Evolutionary conservation across 495 filamentous ascomycete species (phyloP), one percentile per base, ranked within the genome.

Genomic region (Haplographium delicatum): DNA sequence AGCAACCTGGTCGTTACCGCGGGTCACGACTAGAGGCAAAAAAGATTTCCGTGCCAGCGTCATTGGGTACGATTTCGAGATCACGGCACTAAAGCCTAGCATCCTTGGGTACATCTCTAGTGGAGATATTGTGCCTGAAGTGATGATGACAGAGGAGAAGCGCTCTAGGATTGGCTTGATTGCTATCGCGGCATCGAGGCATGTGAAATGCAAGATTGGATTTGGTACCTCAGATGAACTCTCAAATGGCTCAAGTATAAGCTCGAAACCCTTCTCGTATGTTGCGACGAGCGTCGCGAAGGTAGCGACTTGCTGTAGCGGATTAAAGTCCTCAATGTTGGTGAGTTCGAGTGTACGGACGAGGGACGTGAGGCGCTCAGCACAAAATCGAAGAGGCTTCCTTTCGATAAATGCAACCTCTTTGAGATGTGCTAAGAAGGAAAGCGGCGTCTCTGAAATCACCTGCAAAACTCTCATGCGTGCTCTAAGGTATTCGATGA

Each of bases 21-120:
- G 79, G 2, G 93, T 97, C 9, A 99, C 89, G 58, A 99, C 90
- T 85, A 99, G 91, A 2, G 94, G 94, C 15, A 96, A 68, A 78
- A 99, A 99, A 35, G 91, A 95, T 34, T 85, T 79, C n/a, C 94
- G 79, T 1, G 91, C 91, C 15, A 99, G 80, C 0, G 94, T 96
- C 91, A 99, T 97, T 54, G 78, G 80, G 71, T 97, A 99, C 1
- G 94, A 97, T 64, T 97, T 89, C 62, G 96, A 89, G 25, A 97
- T 82, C 13, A 96, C 91, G 9, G 89, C 85, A 2, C 72, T 75
- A 68, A 99, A 99, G 35, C 84, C 86, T 8, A 99, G 81, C 93
- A 99, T 96, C 59, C 95, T 96, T 0, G 94, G 94, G 63, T 97
- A 99, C 90, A 99, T 97, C 65, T 99, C 94, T 4, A 99, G 66